Evolutionary conservation across 2,329 filamentous ascomycete species (phyloP), one percentile per base, ranked within the genome.

Genomic region (Colletotrichum sidae): DNA sequence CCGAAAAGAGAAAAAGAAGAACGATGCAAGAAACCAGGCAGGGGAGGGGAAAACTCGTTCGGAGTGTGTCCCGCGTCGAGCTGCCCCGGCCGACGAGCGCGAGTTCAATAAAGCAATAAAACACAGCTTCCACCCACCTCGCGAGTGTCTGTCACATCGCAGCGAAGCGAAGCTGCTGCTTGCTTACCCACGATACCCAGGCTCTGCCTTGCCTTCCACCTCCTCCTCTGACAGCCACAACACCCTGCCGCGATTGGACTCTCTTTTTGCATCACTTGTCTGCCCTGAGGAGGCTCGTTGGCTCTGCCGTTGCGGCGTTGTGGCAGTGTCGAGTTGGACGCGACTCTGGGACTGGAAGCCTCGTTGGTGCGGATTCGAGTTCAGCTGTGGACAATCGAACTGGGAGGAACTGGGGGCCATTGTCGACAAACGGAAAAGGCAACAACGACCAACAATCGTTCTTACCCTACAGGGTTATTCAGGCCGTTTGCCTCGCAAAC

Each of bases 1-100:
- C 59, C 63, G 35, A 66, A 63, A 63, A 57, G 63, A 63, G 63
- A 42, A 66, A 65, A 42, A 57, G 59, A 57, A 41, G 37, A 51
- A 44, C 63, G 41, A 42, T 45, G 37, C 49, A 38, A 56, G 47
- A 53, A 53, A n/a, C 35, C 11, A 7, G 37, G 39, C 63, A 63
- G 63, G 58, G 59, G 53, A 53, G 42, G n/a, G 58, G 57, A 59
- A 46, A 50, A 39, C 47, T 57, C 45, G 47, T 51, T 58, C 42
- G 47, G 42, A 63, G 35, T 49, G 47, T 57, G 46, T 57, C 37
- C 47, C 63, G 63, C 47, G 53, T 53, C 59, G 50, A 63, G 38
- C 58, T 60, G 53, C 58, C 25, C 51, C 46, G 17, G 45, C 13
- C 15, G 42, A 9, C 42, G 15, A n/a, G 41, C 47, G 47, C 47